A percentile compares a stretch with the other conserved stretches of the same genome.
Evolutionary conservation across 345 rosid species (phyloP).

Genomic region (Boechera retrofracta): DNA sequence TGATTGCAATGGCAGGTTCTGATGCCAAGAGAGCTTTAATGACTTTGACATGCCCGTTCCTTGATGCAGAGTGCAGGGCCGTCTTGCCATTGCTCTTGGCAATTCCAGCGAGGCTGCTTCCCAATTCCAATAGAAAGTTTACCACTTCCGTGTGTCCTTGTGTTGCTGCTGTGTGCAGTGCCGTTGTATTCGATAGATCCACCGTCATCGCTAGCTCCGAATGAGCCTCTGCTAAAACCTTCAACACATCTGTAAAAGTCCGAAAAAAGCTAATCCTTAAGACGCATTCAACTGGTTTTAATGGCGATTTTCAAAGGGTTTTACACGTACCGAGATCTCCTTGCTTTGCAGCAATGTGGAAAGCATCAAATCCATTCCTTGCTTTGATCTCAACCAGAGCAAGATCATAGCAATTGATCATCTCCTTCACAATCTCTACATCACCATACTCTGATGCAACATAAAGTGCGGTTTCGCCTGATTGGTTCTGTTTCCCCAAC

Average conservation of each 20-base stretch:
- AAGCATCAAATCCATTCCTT: conserved; percentile 91
- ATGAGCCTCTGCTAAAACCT: conserved; percentile 69
- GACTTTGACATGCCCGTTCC: conserved; percentile 80
- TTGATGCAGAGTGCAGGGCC: conserved; percentile 77
- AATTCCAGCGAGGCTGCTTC: conserved; percentile 76
- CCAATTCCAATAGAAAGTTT: conserved; percentile 58
- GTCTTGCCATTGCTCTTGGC: conserved; percentile 87
- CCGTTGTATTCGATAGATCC: conserved; percentile 74
- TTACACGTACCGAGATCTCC: conserved; percentile 71
- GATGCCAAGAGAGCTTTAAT: conserved; percentile 59
- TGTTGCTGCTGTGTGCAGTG: conserved; percentile 79
- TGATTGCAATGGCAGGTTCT: conserved; percentile 59
- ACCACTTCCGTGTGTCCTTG: conserved; percentile 80
- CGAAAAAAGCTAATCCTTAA: background rate
- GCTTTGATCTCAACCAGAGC: conserved; percentile 82
- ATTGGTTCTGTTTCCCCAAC: conserved; percentile 76
- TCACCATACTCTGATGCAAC: conserved; percentile 88
- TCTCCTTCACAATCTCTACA: conserved; percentile 72
- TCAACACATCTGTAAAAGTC: conserved; percentile 60
- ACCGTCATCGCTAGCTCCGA: conserved; percentile 88
- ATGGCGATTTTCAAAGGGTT: background rate
- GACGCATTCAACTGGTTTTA: background rate
- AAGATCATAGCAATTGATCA: conserved; percentile 81
- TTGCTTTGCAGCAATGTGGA: conserved; percentile 96
- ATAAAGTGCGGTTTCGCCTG: conserved; percentile 95